Conservation (phyloP, 345 rosid species). For the Melaleuca alternifolia region DNA sequence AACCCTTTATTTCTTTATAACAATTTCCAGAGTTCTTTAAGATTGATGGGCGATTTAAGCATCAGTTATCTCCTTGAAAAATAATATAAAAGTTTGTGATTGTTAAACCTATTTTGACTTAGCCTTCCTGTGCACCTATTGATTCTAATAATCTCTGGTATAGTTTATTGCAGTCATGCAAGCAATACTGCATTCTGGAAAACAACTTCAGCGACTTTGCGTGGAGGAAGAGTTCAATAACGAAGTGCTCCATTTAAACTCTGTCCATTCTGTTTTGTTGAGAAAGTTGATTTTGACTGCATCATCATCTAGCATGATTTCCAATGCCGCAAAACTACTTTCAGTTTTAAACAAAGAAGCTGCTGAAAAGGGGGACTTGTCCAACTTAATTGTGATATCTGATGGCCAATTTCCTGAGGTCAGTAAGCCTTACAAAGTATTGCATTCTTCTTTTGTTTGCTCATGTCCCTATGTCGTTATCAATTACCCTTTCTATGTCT, state of each 20-base stretch:
- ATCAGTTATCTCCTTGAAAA: not conserved
- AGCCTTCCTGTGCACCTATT: constrained; percentile 2
- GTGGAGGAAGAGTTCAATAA: constrained; percentile 23
- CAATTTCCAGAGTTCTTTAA: not conserved
- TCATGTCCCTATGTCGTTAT: not conserved
- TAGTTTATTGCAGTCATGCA: constrained; percentile 89
- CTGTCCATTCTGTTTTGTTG: constrained; percentile 44
- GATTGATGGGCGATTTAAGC: not conserved
- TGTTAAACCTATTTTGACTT: not conserved
- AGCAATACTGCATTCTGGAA: constrained; percentile 64
- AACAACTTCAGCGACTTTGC: constrained; percentile 58
- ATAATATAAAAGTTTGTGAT: not conserved
- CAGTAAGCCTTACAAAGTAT: not conserved
- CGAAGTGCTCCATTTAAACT: constrained; percentile 8
- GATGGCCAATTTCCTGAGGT: constrained; percentile 72
- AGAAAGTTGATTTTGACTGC: constrained; percentile 57
- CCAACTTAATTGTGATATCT: constrained; percentile 44
- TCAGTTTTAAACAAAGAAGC: constrained; percentile 71
- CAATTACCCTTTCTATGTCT: not conserved
- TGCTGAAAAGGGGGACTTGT: constrained; percentile 61
- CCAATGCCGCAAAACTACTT: constrained; percentile 53
- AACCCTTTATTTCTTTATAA: not conserved
- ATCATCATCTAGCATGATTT: constrained; percentile 57
- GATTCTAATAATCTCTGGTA: constrained; percentile 21
- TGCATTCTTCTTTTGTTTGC: not conserved